These are phyloP conservation scores for Rhynchosporium agropyri DNA, from an alignment of 2,329 filamentous ascomycete species.

Conservation along the genomic window DNA sequence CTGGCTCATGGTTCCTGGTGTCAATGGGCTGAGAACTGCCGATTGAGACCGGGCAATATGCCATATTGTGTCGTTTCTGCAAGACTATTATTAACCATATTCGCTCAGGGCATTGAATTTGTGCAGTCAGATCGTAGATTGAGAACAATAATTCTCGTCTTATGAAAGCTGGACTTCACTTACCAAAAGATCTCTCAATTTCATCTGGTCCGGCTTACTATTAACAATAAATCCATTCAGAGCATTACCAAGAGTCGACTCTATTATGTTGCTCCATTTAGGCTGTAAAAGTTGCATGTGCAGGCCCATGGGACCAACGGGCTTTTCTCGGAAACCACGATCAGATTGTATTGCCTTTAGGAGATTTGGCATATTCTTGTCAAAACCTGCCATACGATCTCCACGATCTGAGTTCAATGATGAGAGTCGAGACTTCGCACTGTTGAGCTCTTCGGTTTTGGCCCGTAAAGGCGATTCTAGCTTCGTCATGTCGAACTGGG, in stretches of 20 bases:
- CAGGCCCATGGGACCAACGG: conserved; percentile 81
- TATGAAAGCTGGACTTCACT: conserved; percentile 43
- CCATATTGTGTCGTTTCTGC: conserved; percentile 51
- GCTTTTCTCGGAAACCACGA: conserved; percentile 66
- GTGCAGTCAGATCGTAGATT: too few species aligned
- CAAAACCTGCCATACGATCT: conserved; percentile 66
- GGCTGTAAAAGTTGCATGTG: conserved; percentile 77
- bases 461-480: conserved; percentile 40
- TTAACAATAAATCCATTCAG: conserved; percentile 82
- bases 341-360: conserved; percentile 72
- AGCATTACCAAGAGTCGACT: conserved; percentile 70
- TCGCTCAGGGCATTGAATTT: not conserved
- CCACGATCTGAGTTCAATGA: conserved; percentile 59
- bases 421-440: conserved; percentile 54
- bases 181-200: conserved; percentile 52
- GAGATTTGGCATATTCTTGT: conserved; percentile 62
- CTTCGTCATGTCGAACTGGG: conserved; percentile 42
- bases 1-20: conserved; percentile 71
- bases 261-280: conserved; percentile 81
- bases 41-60: conserved; percentile 63
- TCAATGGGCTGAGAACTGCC: conserved; percentile 59
- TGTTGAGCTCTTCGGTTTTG: conserved; percentile 58
- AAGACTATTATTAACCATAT: not conserved
- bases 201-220: conserved; percentile 73
- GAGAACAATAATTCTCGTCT: too few species aligned